Conservation (phyloP, 2,329 filamentous ascomycete genomes). For the Pyrenophora teres region DNA sequence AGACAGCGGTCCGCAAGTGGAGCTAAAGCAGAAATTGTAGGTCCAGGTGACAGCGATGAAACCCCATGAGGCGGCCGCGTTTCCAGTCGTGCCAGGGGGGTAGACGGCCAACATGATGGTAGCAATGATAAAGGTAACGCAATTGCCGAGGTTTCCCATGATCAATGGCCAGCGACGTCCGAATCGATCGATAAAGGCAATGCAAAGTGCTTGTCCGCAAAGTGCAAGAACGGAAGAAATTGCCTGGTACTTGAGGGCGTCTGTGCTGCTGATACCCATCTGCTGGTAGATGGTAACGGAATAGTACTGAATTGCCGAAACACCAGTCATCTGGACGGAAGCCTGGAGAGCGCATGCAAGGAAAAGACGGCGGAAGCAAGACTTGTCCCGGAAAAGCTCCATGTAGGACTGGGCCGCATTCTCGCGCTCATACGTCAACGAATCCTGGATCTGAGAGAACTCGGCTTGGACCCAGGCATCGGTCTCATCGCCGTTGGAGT, state of each 20-base stretch:
- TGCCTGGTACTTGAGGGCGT: slow-evolving; percentile 75
- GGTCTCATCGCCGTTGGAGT: slow-evolving; percentile 67
- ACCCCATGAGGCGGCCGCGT: slow-evolving; percentile 66
- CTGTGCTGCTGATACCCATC: slow-evolving; percentile 68
- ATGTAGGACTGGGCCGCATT: slow-evolving; percentile 70
- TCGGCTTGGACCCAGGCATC: slow-evolving; percentile 75
- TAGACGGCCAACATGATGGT: slow-evolving; percentile 62
- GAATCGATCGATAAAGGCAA: slow-evolving; percentile 69
- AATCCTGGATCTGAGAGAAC: slow-evolving; percentile 71
- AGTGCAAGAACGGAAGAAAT: slow-evolving; percentile 74
- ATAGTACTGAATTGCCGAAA: slow-evolving; percentile 70
- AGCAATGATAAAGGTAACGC: slow-evolving; percentile 74
- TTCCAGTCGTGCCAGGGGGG: slow-evolving; percentile 61
- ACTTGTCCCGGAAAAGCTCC: slow-evolving; percentile 69
- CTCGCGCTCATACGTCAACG: slow-evolving; percentile 68
- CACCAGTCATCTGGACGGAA: slow-evolving; percentile 75
- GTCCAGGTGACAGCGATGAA: slow-evolving; percentile 80
- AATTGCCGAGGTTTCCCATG: slow-evolving; percentile 70
- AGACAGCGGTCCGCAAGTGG: slow-evolving; percentile 70
- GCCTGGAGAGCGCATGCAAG: slow-evolving; percentile 72
- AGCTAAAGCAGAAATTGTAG: slow-evolving; percentile 78
- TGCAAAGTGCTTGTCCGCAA: slow-evolving; percentile 69
- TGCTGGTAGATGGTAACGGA: slow-evolving; percentile 68
- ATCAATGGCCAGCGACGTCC: slow-evolving; percentile 77
- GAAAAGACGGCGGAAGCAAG: slow-evolving; percentile 73